These are phyloP conservation scores for Pseudogymnoascus sp. DNA, from an alignment of 2,329 filamentous ascomycete genomes.

Conservation along the genomic window DNA sequence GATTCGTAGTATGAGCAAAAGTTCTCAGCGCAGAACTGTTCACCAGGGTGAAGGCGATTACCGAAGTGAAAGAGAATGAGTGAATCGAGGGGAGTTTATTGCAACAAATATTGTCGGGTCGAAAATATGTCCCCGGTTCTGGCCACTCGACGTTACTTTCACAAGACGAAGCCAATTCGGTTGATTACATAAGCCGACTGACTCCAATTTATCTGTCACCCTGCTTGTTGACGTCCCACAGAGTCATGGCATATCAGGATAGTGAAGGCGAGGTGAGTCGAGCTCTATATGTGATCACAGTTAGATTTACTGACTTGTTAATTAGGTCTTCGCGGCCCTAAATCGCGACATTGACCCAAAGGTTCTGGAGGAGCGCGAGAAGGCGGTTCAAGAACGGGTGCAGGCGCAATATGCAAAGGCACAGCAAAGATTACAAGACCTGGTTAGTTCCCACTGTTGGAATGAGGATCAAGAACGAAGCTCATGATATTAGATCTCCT, in stretches of 20 bases:
- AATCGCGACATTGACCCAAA: constrained; percentile 51
- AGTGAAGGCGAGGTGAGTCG: constrained; percentile 38
- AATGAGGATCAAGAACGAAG: background rate
- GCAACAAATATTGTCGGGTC: constrained; percentile 13
- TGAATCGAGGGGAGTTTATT: background rate
- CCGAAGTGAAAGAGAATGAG: background rate
- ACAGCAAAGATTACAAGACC: constrained; percentile 54
- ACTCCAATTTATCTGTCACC: constrained; percentile 6
- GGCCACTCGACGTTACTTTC: background rate
- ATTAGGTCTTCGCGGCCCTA: constrained; percentile 52
- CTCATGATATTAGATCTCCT: constrained; percentile 49
- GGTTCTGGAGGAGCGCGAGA: constrained; percentile 50
- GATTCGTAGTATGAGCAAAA: background rate
- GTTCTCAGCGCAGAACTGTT: background rate
- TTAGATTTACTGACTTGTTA: constrained; percentile 15
- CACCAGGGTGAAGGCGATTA: background rate
- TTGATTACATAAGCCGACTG: background rate
- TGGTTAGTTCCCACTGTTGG: constrained; percentile 42
- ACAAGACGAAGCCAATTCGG: background rate
- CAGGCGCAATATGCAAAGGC: constrained; percentile 34
- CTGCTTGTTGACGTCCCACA: background rate
- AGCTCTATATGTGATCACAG: constrained; percentile 28
- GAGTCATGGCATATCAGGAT: constrained; percentile 12
- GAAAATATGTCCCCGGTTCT: constrained; percentile 16
- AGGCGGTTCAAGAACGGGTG: constrained; percentile 44